Base-by-base conservation (phyloP, 345 rosid genomes). In the Camelina neglecta region DNA sequence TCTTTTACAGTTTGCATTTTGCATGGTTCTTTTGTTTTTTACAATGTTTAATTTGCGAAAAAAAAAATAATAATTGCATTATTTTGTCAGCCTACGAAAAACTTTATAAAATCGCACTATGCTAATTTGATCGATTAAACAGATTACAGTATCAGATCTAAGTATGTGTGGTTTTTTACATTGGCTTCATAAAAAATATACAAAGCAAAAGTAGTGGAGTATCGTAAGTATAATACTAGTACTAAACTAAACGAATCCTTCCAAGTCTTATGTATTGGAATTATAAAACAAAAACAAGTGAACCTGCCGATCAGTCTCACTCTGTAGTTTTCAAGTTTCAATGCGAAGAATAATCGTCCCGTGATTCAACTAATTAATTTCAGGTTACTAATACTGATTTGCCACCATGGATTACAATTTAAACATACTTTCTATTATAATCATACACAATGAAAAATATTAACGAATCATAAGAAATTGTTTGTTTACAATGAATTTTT, bases 281-380 rank as follows among this genome's bases (percentile, higher is more conserved):
- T n/a, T 47, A 35, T 33, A 63, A 63, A 58, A 26, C 42, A 59
- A 64, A 67, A 38, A 44, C 11, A 11, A 62, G 33, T 23, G 21
- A 61, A 55, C 50, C 23, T 76, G 75, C 63, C 60, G 23, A 76
- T 47, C 75, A 44, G 59, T 42, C 58, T 33, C 16, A 29, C 59
- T 44, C 65, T 76, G 70, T 31, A 51, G 5, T 56, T 45, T 63
- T 70, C 70, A 35, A 64, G 45, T 76, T 64, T 56, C 75, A 56
- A 76, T 70, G 75, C 66, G 0, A 39, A 47, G 54, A 64, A 71
- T 56, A 64, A 64, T 77, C 50, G 33, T 31, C 80, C 66, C 67
- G 76, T 77, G 76, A 77, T 45, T 26, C 57, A 5, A 61, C 69
- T 50, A 38, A 29, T 0, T 50, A 38, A 29, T 1, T 35, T 35